These are phyloP conservation scores for Hypsizygus ulmarius DNA, from an alignment of 1,284 basidiomycete genomes.

Conservation along the genomic window DNA sequence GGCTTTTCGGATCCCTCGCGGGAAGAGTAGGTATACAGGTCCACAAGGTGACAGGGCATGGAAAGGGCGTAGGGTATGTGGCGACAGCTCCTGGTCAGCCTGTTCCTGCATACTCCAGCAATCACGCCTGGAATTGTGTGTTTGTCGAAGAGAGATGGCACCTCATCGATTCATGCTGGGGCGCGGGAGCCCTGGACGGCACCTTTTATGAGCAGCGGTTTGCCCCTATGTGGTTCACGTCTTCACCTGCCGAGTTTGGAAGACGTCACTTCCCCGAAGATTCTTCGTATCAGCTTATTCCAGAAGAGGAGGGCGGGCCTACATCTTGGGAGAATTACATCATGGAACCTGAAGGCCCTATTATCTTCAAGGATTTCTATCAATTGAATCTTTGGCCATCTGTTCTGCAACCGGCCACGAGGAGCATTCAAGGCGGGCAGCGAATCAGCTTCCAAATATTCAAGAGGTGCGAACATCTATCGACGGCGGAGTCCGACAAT, in stretches of 20 bases:
- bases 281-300: constrained; percentile 37
- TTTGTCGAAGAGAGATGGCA: constrained; percentile 42
- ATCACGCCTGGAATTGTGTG: constrained; percentile 49
- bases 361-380: constrained; percentile 35
- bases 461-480: constrained; percentile 46
- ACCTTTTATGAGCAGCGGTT: constrained; percentile 32
- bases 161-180: constrained; percentile 46
- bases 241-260: constrained; percentile 38
- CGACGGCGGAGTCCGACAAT: constrained; percentile 37
- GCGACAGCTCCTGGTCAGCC: constrained; percentile 30
- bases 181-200: constrained; percentile 38
- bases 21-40: constrained; percentile 36
- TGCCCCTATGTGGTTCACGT: constrained; percentile 39
- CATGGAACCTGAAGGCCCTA: constrained; percentile 34
- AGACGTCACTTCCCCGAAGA: constrained; percentile 42
- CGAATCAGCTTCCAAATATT: constrained; percentile 36
- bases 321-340: constrained; percentile 45
- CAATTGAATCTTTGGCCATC: constrained; percentile 33
- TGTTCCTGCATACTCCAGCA: constrained; percentile 31
- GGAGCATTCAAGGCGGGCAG: constrained; percentile 31
- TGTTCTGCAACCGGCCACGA: constrained; percentile 33
- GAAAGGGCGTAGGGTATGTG: constrained; percentile 43
- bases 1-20: constrained; percentile 38
- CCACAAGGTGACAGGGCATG: constrained; percentile 40
- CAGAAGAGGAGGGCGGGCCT: constrained; percentile 37